Conservation (phyloP, 1,284 basidiomycete genomes). For the Phylloporus sp. region DNA sequence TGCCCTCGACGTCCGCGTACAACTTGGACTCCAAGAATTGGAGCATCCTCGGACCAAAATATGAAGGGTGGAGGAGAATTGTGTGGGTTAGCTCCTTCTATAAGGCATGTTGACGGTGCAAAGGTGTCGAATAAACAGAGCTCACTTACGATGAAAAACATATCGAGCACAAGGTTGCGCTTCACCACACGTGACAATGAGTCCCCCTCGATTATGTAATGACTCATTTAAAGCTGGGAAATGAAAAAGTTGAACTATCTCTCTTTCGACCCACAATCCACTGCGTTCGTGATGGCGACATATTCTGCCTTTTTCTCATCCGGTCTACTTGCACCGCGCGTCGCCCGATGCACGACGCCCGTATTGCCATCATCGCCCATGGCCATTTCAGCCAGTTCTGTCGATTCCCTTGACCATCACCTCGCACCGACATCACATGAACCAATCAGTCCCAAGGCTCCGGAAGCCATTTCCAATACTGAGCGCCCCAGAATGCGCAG, state of each 20-base stretch:
- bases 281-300: conserved; percentile 40
- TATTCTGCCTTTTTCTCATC: conserved; percentile 68
- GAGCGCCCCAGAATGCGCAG: conserved; percentile 45
- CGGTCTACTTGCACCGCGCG: conserved; percentile 54
- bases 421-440: conserved; percentile 35
- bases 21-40: conserved; percentile 93
- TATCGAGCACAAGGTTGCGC: conserved; percentile 29
- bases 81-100: conserved; percentile 96
- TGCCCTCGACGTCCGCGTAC: conserved; percentile 96
- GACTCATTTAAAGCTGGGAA: conserved; percentile 18
- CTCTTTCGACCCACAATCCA: not conserved
- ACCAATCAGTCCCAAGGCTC: conserved; percentile 15
- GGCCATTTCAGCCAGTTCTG: conserved; percentile 32
- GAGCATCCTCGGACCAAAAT: conserved; percentile 95
- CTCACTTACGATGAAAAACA: conserved; percentile 79
- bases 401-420: conserved; percentile 41
- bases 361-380: conserved; percentile 41
- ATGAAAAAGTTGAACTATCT: conserved; percentile 22
- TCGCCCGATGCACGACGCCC: conserved; percentile 35
- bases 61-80: conserved; percentile 95
- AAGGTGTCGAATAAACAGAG: not conserved
- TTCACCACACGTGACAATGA: conserved; percentile 16
- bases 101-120: not conserved
- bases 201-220: conserved; percentile 26
- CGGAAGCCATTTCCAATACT: conserved; percentile 8